phyloP scores from a whole-genome alignment of 352 stramenopile species.

The Phytophthora cactorum region DNA sequence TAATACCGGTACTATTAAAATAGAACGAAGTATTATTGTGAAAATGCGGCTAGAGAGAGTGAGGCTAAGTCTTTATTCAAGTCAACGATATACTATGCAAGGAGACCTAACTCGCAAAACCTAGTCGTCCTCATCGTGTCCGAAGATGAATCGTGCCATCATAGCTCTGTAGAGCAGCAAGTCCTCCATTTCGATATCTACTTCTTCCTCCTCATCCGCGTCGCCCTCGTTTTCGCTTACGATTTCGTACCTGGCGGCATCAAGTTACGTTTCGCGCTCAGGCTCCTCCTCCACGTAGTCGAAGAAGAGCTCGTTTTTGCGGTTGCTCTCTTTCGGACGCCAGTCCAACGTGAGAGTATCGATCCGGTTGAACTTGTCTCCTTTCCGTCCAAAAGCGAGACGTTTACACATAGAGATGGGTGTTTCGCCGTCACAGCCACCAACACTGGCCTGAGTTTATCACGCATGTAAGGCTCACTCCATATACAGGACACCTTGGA shows the following conservation, averaged over 20 bases:
- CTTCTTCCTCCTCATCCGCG: background rate
- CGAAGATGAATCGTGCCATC: background rate
- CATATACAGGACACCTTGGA: background rate
- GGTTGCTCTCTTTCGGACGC: background rate
- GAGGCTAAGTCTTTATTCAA: no score
- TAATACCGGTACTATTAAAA: no score
- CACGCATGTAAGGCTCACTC: background rate
- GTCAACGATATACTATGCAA: no score
- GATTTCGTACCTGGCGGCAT: background rate
- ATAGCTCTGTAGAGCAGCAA: background rate
- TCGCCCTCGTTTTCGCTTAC: background rate
- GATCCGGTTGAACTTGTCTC: background rate
- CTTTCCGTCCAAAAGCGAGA: background rate
- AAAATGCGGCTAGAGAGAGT: no score
- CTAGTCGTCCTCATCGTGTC: background rate
- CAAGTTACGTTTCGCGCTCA: background rate
- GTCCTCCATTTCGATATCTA: background rate
- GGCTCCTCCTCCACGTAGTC: background rate
- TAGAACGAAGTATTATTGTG: no score
- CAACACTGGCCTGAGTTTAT: conserved; percentile 1
- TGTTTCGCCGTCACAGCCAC: background rate
- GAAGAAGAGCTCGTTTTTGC: background rate
- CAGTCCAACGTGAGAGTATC: background rate
- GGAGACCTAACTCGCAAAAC: background rate
- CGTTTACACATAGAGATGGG: background rate